Evolutionary conservation across 768 basidiomycete species (phyloP).

Genomic region (Exsudoporus frostii): DNA sequence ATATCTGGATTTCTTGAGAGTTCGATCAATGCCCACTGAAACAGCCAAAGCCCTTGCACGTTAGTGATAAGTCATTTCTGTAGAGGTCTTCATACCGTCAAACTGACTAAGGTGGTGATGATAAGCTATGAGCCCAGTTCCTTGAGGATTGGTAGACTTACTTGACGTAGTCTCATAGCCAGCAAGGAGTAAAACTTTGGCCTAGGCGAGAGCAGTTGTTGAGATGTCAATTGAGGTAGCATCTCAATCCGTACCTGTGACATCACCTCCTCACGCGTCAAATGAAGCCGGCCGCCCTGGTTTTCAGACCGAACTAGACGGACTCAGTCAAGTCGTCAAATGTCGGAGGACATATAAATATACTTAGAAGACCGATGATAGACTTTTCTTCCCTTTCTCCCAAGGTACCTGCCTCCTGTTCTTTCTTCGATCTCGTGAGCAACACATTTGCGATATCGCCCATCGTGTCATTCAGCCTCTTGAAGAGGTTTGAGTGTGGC

Average conservation of each 20-base stretch:
- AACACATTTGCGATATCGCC: constrained; percentile 33
- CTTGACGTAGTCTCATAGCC: constrained; percentile 43
- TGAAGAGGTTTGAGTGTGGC: constrained; percentile 19
- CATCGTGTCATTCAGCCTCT: constrained; percentile 29
- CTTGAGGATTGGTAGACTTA: constrained; percentile 2
- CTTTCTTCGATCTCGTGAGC: constrained; percentile 32
- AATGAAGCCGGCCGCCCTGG: constrained; percentile 24
- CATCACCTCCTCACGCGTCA: constrained; percentile 42
- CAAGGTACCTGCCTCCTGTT: constrained; percentile 28
- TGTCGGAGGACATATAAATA: not conserved
- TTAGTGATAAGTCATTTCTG: not conserved
- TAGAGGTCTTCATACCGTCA: constrained; percentile 3
- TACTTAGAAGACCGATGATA: constrained; percentile 39
- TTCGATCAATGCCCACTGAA: constrained; percentile 55
- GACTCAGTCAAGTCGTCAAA: not conserved
- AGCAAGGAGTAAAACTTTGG: constrained; percentile 38
- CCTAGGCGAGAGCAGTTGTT: constrained; percentile 10
- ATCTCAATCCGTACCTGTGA: constrained; percentile 24
- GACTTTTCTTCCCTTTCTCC: constrained; percentile 34
- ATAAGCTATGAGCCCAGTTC: not conserved
- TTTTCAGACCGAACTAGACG: constrained; percentile 37
- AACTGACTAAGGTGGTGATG: not conserved
- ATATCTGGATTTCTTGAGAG: constrained; percentile 42
- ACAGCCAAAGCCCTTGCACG: not conserved
- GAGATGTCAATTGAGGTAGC: not conserved